Evolutionary conservation across 345 rosid species (phyloP).

Genomic region (Viola odorata): DNA sequence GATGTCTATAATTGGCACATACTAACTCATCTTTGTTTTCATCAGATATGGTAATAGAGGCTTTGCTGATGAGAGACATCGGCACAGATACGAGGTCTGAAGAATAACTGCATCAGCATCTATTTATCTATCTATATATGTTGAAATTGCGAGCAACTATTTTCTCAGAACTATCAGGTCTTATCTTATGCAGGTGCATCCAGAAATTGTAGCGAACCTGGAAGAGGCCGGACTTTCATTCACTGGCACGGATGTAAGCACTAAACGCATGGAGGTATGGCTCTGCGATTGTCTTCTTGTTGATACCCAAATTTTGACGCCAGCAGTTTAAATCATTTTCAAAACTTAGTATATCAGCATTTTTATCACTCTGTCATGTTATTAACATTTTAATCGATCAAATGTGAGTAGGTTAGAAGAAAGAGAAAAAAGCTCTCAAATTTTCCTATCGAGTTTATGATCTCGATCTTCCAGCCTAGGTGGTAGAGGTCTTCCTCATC

Average conservation of each 20-base stretch:
- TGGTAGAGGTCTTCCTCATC: too few species aligned
- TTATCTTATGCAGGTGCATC: conserved; percentile 64
- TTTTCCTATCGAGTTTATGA: too few species aligned
- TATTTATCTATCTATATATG: neutral
- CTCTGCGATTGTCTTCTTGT: neutral
- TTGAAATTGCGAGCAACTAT: neutral
- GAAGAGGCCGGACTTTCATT: conserved; percentile 85
- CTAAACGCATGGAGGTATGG: conserved; percentile 75
- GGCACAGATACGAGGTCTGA: conserved; percentile 93
- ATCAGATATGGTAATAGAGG: conserved; percentile 54
- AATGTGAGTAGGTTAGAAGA: too few species aligned
- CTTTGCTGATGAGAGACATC: conserved; percentile 72
- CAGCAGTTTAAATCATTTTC: too few species aligned
- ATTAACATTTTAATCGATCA: too few species aligned
- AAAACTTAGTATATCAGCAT: too few species aligned
- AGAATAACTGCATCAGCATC: neutral
- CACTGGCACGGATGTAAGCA: conserved; percentile 89
- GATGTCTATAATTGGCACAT: conserved; percentile 3
- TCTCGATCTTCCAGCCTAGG: too few species aligned
- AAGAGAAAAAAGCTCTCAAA: too few species aligned
- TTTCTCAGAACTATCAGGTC: conserved; percentile 2
- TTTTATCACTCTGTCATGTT: too few species aligned
- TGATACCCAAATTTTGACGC: too few species aligned
- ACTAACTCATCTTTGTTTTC: conserved; percentile 1
- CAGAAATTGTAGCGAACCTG: conserved; percentile 56